Base-by-base conservation (phyloP, 441 rosid species). In the Euphorbia corollata region DNA sequence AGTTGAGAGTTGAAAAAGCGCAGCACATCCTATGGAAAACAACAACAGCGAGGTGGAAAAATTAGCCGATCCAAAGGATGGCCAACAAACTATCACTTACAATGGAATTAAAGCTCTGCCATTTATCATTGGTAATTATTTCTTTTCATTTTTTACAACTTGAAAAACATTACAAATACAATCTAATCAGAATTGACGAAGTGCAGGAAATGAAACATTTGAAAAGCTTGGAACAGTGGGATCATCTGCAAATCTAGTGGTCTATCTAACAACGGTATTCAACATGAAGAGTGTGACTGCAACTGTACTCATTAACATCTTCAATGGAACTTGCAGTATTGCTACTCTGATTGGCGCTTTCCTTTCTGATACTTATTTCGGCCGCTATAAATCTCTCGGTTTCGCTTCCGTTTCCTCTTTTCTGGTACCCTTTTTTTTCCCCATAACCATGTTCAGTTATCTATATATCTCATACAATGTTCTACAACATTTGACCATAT, bases 191-290 rank as follows among this genome's bases (percentile, higher is more conserved):
- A 39, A 7, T 39, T 6, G 1, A 6, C 2, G 0, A 0, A 10
- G 4, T 69, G 50, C 72, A 80, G 84, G 84, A 30, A 83, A 81
- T 68, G 84, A 81, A 67, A 73, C 83, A 0, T 83, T 83, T 60
- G 86, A 83, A 80, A 83, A 80, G 78, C 78, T 83, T 15, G 86
- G 86, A 1, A 76, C 81, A 0, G 2, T 78, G 2, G 84, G 86
- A 2, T 72, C 86, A 2, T 23, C 57, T 0, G 3, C 80, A 2
- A 83, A 83, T 68, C 68, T 83, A 34, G 62, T 73, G 61, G 77
- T 80, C 63, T 83, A 80, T 30, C 77, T 83, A 30, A 78, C 82
- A 0, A 56, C 83, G 5, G 81, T 80, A 3, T 80, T 80, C 65
- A 69, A 80, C 72, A 69, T 83, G 78, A 78, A 73, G 53, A 75